Evolutionary conservation across 495 filamentous ascomycete species (phyloP).

Genomic region (Hypoxylon subgilvum): DNA sequence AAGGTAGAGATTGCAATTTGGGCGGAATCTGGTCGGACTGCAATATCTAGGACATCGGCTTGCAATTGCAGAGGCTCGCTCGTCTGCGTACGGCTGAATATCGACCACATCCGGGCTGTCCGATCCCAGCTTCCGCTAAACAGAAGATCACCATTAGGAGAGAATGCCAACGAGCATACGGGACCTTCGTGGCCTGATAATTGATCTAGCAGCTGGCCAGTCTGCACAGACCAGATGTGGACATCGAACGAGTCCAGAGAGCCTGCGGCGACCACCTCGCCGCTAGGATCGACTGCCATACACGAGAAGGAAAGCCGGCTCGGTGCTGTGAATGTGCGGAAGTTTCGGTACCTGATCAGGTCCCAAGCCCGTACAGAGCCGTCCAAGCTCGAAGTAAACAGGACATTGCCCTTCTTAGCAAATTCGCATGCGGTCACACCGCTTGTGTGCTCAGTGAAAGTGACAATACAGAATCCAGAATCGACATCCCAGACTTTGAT

Average conservation of each 20-base stretch:
- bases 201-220: slow-evolving; percentile 89
- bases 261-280: slow-evolving; percentile 93
- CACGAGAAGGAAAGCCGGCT: slow-evolving; percentile 89
- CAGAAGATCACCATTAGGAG: slow-evolving; percentile 79
- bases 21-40: slow-evolving; percentile 86
- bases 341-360: slow-evolving; percentile 93
- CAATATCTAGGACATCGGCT: slow-evolving; percentile 85
- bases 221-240: slow-evolving; percentile 97
- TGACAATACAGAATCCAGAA: slow-evolving; percentile 96
- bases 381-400: slow-evolving; percentile 93
- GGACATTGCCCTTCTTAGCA: slow-evolving; percentile 88
- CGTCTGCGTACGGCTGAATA: slow-evolving; percentile 91
- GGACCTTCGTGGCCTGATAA: slow-evolving; percentile 93
- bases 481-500: slow-evolving; percentile 97
- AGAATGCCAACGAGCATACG: slow-evolving; percentile 83
- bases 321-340: slow-evolving; percentile 93
- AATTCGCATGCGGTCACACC: slow-evolving; percentile 96
- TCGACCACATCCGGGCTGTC: slow-evolving; percentile 92
- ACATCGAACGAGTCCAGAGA: slow-evolving; percentile 96
- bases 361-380: slow-evolving; percentile 96
- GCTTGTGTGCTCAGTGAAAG: slow-evolving; percentile 94
- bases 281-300: slow-evolving; percentile 93
- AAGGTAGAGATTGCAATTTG: slow-evolving; percentile 91
- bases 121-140: slow-evolving; percentile 95
- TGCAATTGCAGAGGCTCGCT: slow-evolving; percentile 90